Evolutionary conservation across 768 basidiomycete genomes (phyloP), one percentile per base, ranked within the genome.

Genomic region (Leccinum obscurum): DNA sequence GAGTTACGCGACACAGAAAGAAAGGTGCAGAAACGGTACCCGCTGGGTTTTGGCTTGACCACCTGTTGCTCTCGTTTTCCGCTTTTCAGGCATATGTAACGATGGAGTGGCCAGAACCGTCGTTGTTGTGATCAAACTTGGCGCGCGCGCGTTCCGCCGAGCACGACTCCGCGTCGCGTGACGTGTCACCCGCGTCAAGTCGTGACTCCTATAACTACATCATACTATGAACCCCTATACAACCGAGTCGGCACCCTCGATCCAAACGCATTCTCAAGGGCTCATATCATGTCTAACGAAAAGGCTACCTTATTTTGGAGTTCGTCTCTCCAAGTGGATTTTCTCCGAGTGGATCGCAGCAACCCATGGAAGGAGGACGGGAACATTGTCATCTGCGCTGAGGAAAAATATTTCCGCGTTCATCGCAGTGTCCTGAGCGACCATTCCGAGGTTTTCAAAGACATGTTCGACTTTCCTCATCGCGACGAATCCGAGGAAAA

Each of bases 401-500:
- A 70, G 34, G 56, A 48, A 9, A 70, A 62, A 52, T 63, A 61
- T n/a, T 76, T 76, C 48, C 67, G 68, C 4, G 70, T 76, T 4
- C 73, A 76, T 57, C 69, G 72, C 46, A 64, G 61, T 26, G 48
- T 72, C 20, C 50, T 77, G n/a, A 54, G 57, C 22, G 26, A 62
- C 13, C 54, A 74, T 52, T 76, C 73, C 14, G 58, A 62, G 8
- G 58, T 75, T 6, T 77, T 76, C 59, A 63, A 57, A 20, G 70
- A 68, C 49, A 71, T 72, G 73, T 72, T 73, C 22, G 44, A 30
- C 1, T 39, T 15, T 8, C 37, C 56, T 9, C 48, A 65, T 7
- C 8, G 28, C 37, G 9, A 55, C 8, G 53, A 34, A 34, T 35
- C 4, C 5, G 53, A 64, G n/a, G 3, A 54, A 44, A 60, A 60